Conservation (phyloP, 352 stramenopile genomes). For the Phytophthora citrophthora region DNA sequence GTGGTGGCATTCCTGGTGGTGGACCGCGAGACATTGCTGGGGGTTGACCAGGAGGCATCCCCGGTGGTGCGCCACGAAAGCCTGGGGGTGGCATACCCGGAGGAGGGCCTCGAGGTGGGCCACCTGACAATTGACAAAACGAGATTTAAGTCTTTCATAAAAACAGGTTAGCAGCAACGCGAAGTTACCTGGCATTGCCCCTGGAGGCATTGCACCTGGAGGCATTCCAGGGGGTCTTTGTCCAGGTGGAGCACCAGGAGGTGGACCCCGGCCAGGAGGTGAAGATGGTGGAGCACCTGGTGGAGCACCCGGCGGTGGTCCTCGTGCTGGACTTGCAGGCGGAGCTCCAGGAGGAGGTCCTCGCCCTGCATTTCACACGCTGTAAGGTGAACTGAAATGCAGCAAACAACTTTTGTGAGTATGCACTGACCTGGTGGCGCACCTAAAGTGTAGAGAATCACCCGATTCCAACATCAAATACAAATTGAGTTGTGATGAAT, state of each 20-base stretch:
- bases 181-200: no score
- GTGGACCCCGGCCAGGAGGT: constrained; percentile 26
- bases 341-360: constrained; percentile 15
- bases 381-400: neutral
- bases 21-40: constrained; percentile 26
- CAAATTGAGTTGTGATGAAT: neutral
- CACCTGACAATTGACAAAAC: constrained; percentile 10
- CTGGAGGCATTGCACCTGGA: constrained; percentile 7
- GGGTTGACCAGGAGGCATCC: constrained; percentile 16
- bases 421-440: constrained; percentile 3
- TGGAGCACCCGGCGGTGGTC: constrained; percentile 35
- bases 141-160: neutral
- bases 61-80: constrained; percentile 5
- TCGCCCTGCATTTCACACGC: constrained; percentile 2
- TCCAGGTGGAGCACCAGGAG: constrained; percentile 28
- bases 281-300: neutral
- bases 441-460: neutral
- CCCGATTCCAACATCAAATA: neutral
- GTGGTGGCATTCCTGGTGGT: constrained; percentile 44
- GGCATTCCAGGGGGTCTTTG: constrained; percentile 32
- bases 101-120: constrained; percentile 22
- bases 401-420: neutral
- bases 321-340: constrained; percentile 25
- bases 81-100: constrained; percentile 2
- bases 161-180: no score